phyloP scores from a whole-genome alignment of 163 green algal genomes.

The Prototheca stagnorum region DNA sequence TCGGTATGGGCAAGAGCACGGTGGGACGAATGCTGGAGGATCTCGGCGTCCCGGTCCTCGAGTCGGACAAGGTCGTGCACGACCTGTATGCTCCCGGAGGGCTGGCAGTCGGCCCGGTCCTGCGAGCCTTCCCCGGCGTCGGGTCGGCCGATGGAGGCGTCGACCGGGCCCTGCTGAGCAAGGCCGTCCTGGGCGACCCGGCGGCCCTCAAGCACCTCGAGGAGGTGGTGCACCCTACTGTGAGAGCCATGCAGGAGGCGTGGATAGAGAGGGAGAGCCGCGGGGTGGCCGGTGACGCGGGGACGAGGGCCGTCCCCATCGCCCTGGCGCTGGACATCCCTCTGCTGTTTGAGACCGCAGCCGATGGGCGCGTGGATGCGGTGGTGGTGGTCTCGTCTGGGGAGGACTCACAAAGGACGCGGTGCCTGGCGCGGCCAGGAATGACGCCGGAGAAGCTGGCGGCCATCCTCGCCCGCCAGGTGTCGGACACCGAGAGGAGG shows the following conservation, averaged over 20 bases:
- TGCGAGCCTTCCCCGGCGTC: constrained; percentile 25
- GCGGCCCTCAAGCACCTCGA: constrained; percentile 46
- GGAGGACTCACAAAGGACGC: constrained; percentile 29
- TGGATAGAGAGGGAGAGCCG: constrained; percentile 24
- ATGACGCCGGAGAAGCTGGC: constrained; percentile 35
- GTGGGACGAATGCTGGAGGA: constrained; percentile 34
- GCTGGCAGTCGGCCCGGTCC: constrained; percentile 35
- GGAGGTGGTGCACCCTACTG: constrained; percentile 54
- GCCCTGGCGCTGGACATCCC: constrained; percentile 63
- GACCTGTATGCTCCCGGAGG: constrained; percentile 48
- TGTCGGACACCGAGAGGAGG: constrained; percentile 12
- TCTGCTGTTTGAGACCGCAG: constrained; percentile 56
- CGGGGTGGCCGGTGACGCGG: no score
- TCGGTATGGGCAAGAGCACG: constrained; percentile 63
- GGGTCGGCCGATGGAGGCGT: constrained; percentile 26
- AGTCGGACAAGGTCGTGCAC: constrained; percentile 51
- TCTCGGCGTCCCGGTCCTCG: constrained; percentile 36
- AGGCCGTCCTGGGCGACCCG: constrained; percentile 33
- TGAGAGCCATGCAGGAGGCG: constrained; percentile 16
- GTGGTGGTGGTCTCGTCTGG: constrained; percentile 46
- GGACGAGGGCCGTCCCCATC: no score
- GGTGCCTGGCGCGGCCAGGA: constrained; percentile 45
- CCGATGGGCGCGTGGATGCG: constrained; percentile 28
- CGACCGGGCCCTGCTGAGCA: constrained; percentile 22
- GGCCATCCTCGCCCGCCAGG: constrained; percentile 9